phyloP scores from a whole-genome alignment of 768 basidiomycete genomes.

The Tricholoma sp. region DNA sequence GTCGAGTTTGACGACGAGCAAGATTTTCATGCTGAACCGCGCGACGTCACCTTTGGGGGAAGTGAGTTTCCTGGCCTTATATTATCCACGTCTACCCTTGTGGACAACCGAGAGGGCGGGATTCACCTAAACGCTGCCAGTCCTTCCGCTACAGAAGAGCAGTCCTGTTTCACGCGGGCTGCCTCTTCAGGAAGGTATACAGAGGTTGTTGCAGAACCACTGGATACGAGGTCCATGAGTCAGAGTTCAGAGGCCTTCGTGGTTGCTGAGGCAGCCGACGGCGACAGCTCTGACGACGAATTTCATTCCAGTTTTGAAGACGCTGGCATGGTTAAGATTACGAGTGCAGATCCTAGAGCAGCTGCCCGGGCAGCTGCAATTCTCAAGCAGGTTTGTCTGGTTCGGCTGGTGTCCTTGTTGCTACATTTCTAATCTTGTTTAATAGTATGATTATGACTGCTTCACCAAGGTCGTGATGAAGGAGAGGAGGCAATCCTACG shows the following conservation, averaged over 20 bases:
- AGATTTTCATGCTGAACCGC: background rate
- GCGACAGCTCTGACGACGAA: conserved; percentile 28
- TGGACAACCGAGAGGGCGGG: background rate
- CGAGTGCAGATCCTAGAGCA: conserved; percentile 77
- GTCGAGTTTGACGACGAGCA: conserved; percentile 7
- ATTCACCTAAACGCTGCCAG: background rate
- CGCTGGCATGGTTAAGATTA: conserved; percentile 73
- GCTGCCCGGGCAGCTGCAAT: conserved; percentile 94
- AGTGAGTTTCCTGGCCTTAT: background rate
- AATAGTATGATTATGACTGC: conserved; percentile 82
- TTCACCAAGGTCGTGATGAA: conserved; percentile 46
- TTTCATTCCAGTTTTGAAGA: conserved; percentile 29
- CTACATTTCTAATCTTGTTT: conserved; percentile 1
- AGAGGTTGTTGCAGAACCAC: background rate
- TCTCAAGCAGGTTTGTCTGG: conserved; percentile 66
- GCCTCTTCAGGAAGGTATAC: background rate
- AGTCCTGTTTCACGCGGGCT: background rate
- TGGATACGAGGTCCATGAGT: too few relatives aligned
- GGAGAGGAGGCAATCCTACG: conserved; percentile 18
- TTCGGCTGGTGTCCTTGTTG: background rate
- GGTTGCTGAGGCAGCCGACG: conserved; percentile 14
- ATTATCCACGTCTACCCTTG: background rate
- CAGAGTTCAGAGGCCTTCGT: too few relatives aligned
- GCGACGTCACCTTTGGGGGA: background rate
- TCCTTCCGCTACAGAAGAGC: background rate